Evolutionary conservation across 495 filamentous ascomycete species (phyloP).

Genomic region (Hypoxylon lenormandii): DNA sequence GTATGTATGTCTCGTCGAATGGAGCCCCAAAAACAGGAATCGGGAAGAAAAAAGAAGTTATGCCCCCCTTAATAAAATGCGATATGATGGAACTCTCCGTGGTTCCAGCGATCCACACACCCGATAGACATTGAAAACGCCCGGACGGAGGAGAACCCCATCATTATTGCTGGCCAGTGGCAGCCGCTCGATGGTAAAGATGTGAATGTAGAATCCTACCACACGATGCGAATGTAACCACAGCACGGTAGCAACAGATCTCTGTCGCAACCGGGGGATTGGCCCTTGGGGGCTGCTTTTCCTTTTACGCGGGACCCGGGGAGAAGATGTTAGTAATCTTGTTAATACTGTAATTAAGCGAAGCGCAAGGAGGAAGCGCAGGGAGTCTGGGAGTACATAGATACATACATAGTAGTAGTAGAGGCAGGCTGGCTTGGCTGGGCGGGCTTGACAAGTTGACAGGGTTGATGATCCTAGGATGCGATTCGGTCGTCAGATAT

Average conservation of each 20-base stretch:
- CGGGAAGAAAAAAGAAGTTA: too few species aligned
- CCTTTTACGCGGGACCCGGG: constrained; percentile 23
- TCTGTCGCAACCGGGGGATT: constrained; percentile 39
- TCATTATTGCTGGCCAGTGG: too few species aligned
- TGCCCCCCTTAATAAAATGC: too few species aligned
- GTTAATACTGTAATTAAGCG: constrained; percentile 44
- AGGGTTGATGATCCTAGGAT: constrained; percentile 44
- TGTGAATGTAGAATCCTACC: not conserved
- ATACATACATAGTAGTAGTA: too few species aligned
- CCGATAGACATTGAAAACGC: too few species aligned
- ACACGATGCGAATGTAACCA: constrained; percentile 14
- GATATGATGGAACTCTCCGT: too few species aligned
- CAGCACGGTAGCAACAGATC: constrained; percentile 36
- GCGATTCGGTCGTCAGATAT: constrained; percentile 47
- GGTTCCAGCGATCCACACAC: too few species aligned
- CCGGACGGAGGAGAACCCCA: too few species aligned
- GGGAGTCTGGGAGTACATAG: too few species aligned
- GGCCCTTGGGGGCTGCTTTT: constrained; percentile 40
- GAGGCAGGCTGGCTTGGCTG: constrained; percentile 34
- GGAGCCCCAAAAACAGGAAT: too few species aligned
- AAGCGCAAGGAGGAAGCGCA: constrained; percentile 26
- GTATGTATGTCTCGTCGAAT: too few species aligned
- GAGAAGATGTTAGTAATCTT: constrained; percentile 33
- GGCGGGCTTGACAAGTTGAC: constrained; percentile 38
- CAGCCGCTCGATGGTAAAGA: too few species aligned